Percentiles rank a stretch among this genome's conserved stretches.
Conservation (phyloP, 169 alveolate species). For the Cyclospora cayetanensis region DNA sequence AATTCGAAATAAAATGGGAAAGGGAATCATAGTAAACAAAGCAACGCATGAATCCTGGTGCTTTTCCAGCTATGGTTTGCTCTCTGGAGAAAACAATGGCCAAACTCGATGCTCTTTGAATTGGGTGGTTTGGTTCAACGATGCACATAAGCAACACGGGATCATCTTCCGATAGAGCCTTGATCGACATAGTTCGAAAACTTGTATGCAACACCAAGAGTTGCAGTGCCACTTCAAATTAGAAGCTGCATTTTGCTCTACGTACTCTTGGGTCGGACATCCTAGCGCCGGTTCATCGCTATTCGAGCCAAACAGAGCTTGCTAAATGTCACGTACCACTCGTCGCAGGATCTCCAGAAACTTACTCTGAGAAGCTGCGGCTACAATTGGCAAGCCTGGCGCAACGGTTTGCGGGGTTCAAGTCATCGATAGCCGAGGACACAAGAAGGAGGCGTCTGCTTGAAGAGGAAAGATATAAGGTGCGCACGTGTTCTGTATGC, state of each 20-base stretch:
- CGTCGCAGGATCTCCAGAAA: not conserved
- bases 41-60: not conserved
- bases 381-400: constrained; percentile 68
- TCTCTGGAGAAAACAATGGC: not conserved
- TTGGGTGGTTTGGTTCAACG: not conserved
- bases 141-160: no score
- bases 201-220: not conserved
- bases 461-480: constrained; percentile 69
- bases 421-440: constrained; percentile 71
- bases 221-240: not conserved
- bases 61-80: not conserved
- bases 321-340: not conserved
- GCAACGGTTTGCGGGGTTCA: constrained; percentile 71
- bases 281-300: not conserved
- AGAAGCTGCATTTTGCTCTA: not conserved
- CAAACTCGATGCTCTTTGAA: not conserved
- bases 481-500: not conserved
- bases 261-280: not conserved
- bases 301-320: not conserved
- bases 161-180: no score
- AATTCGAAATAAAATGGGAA: not conserved
- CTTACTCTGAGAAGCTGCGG: constrained; percentile 69
- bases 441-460: constrained; percentile 58
- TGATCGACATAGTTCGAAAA: not conserved
- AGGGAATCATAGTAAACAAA: not conserved